These are phyloP conservation scores for Aspergillus conjunctus DNA, from an alignment of 495 filamentous ascomycete genomes.

Conservation along the genomic window DNA sequence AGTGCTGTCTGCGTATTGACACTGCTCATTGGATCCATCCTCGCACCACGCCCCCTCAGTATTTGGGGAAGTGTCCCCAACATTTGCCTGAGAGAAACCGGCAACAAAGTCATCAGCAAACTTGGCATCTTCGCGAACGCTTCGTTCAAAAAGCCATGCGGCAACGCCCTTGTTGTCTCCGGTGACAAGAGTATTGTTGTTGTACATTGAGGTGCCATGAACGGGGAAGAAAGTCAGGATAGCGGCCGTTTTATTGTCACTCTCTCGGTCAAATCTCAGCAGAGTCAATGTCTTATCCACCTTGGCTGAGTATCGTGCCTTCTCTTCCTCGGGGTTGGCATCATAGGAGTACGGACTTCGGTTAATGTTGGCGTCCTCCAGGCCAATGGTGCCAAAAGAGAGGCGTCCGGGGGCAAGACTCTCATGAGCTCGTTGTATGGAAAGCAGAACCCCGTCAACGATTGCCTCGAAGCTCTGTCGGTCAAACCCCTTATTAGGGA, in stretches of 20 bases:
- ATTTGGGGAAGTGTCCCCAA: slow-evolving; percentile 92
- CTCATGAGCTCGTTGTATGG: slow-evolving; percentile 81
- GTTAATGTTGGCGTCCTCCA: slow-evolving; percentile 85
- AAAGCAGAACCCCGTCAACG: slow-evolving; percentile 80
- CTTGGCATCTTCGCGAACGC: slow-evolving; percentile 51
- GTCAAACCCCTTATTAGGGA: slow-evolving; percentile 88
- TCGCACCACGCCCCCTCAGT: slow-evolving; percentile 83
- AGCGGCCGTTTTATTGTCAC: slow-evolving; percentile 73
- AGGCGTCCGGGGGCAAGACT: slow-evolving; percentile 71
- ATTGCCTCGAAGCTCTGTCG: slow-evolving; percentile 87
- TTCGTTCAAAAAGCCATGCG: slow-evolving; percentile 81
- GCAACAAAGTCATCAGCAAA: slow-evolving; percentile 78
- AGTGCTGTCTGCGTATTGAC: slow-evolving; percentile 74
- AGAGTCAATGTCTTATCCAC: slow-evolving; percentile 89
- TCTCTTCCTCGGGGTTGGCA: slow-evolving; percentile 80
- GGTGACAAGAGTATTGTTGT: slow-evolving; percentile 89
- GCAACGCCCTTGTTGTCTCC: slow-evolving; percentile 98
- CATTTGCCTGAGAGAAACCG: slow-evolving; percentile 92
- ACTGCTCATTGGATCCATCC: slow-evolving; percentile 67
- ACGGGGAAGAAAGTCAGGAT: slow-evolving; percentile 92
- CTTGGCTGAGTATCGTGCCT: slow-evolving; percentile 68
- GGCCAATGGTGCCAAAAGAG: slow-evolving; percentile 69
- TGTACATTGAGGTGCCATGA: slow-evolving; percentile 88
- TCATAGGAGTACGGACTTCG: slow-evolving; percentile 90
- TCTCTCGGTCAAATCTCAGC: slow-evolving; percentile 73